phyloP scores from a whole-genome alignment of 441 rosid genomes.

The Populus hybrid region DNA sequence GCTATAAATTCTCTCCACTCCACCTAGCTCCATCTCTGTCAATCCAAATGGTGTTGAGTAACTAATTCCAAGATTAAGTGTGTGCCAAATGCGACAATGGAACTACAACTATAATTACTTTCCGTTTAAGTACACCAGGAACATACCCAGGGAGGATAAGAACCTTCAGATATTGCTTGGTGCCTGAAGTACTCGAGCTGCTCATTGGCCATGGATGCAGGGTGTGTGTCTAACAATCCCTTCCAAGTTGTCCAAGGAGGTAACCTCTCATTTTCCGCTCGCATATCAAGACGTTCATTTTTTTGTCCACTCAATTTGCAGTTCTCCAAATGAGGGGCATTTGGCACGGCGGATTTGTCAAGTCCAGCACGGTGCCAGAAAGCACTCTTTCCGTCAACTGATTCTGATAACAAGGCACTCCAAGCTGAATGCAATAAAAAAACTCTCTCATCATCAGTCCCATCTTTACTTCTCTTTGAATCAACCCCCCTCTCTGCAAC shows the following conservation, averaged over 20 bases:
- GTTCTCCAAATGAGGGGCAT: constrained; percentile 76
- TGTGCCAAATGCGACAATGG: not conserved
- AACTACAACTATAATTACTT: too few relatives aligned
- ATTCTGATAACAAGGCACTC: constrained; percentile 42
- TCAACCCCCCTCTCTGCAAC: constrained; percentile 24
- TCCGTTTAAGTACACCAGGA: not conserved
- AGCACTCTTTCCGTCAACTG: constrained; percentile 27
- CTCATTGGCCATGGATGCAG: constrained; percentile 31
- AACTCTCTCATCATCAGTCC: constrained; percentile 34
- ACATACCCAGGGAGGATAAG: constrained; percentile 89
- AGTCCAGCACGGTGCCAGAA: constrained; percentile 34
- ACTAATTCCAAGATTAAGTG: not conserved
- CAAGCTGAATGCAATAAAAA: constrained; percentile 63
- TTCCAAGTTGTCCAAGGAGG: constrained; percentile 84
- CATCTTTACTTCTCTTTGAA: constrained; percentile 17
- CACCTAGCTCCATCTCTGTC: not conserved
- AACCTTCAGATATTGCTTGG: constrained; percentile 40
- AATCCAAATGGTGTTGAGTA: not conserved
- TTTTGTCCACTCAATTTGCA: constrained; percentile 41
- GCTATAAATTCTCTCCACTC: not conserved
- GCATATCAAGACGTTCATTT: constrained; percentile 43
- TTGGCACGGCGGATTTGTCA: constrained; percentile 42
- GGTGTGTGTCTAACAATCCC: constrained; percentile 46
- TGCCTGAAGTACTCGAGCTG: constrained; percentile 31
- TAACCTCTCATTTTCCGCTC: constrained; percentile 30